Evolutionary conservation across 345 rosid genomes (phyloP), one percentile per base, ranked within the genome.

Genomic region (Heritiera littoralis): DNA sequence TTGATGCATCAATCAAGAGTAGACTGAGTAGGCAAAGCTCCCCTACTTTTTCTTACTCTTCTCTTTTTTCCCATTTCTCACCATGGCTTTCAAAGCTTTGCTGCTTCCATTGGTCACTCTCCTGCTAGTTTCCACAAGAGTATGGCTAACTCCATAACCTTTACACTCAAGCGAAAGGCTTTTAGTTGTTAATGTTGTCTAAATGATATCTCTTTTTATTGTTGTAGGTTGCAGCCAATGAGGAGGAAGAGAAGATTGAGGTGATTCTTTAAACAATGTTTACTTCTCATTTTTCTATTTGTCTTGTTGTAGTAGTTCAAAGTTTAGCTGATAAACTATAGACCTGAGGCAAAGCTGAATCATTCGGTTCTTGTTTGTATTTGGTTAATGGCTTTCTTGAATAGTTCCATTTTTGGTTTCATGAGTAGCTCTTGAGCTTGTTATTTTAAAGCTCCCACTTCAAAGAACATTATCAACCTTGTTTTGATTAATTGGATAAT

Each of bases 61-160:
- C 43, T 56, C 20, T 55, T 2, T n/a, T n/a, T 45, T 59, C 13
- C 17, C n/a, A 45, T 75, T 40, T 18, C 67, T 59, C 35, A 45
- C 81, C 66, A 89, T 89, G 92, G 85, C 86, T 75, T 49, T 69
- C 86, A 86, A 73, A 78, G 48, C 79, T 46, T 8, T 74, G 38
- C 46, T 70, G 9, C 71, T 85, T 67, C 74, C 83, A 52, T 14
- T 86, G 75, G 81, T 81, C 67, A 76, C 86, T 78, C 58, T 84
- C 41, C 83, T 88, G 40, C 7, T 84, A 12, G 75, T 78, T 45
- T 4, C 86, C 14, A 15, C 87, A 12, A 74, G 77, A 77, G 91
- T 88, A 79, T 65, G 66, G 13, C 41, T 77, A 58, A 1, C 68
- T 58, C 66, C 77, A 58, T 46, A 55, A 23, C 15, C 11, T 10